Evolutionary conservation across 2,329 filamentous ascomycete species (phyloP), one percentile per base, ranked within the genome.

Genomic region (Alternaria longipes): DNA sequence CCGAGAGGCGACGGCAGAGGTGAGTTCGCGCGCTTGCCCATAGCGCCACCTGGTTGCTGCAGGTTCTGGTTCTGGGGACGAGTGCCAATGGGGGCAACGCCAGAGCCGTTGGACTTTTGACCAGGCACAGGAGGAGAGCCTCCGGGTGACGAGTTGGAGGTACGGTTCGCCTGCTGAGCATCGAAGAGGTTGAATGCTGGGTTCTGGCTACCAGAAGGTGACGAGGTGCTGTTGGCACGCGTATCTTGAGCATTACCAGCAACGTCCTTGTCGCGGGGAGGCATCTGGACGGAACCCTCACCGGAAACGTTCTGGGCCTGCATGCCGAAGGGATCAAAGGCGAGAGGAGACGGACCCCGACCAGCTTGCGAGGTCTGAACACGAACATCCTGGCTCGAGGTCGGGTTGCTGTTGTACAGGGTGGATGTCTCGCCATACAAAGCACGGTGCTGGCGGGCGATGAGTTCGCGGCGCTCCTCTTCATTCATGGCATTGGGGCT

Each of bases 401-500:
- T 81, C 51, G 89, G 84, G 73, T 90, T 90, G 64, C 84, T 87
- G 68, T 90, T 89, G 75, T 90, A 88, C 77, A 92, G 90, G 53
- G 86, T 81, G 38, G 86, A 84, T 67, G 86, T 85, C 73, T 88
- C 92, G 77, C 93, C 93, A 80, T 98, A 99, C 69, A 99, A 83
- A 67, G 94, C 94, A 80, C 91, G 94, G 81, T 96, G 93, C 83
- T 98, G 95, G 76, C 94, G 94, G 71, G 94, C 92, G 81, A 98
- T 97, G 79, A 98, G 86, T 73, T 98, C 94, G 73, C 94, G 93
- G 73, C 94, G 94, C 76, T 97, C 94, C 74, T 97, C 94, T 83
- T 98, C 95, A 78, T 91, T 96, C 91, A 97, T 91, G 72, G 90
- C 86, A 78, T 88, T 89, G 55, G 92, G 92, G 83, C 92, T 95